Evolutionary conservation across 2,329 filamentous ascomycete species (phyloP).

Genomic region (Ceratocystiopsis sp.): DNA sequence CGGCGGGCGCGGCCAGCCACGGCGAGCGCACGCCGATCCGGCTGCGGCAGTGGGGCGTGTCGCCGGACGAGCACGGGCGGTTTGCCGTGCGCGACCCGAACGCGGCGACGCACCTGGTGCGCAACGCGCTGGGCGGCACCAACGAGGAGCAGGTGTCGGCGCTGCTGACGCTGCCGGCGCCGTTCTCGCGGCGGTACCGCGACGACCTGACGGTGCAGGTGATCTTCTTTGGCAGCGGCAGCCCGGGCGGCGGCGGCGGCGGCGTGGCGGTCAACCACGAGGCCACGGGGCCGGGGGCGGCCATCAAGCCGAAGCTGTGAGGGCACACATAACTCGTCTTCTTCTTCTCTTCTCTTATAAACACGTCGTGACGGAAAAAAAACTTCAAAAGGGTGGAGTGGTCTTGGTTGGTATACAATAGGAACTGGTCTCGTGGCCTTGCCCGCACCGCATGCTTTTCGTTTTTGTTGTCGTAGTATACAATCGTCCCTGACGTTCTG

Average conservation of each 20-base stretch:
- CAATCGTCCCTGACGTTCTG: too few species aligned
- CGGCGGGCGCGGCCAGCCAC: slow-evolving; percentile 26
- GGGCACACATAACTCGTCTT: too few species aligned
- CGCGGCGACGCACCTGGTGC: slow-evolving; percentile 83
- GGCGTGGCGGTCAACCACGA: slow-evolving; percentile 73
- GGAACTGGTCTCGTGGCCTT: too few species aligned
- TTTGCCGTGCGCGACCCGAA: slow-evolving; percentile 94
- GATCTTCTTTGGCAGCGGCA: slow-evolving; percentile 85
- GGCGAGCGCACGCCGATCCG: slow-evolving; percentile 81
- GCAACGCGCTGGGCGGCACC: slow-evolving; percentile 85
- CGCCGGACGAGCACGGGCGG: slow-evolving; percentile 53
- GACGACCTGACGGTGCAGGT: slow-evolving; percentile 96
- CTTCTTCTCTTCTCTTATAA: too few species aligned
- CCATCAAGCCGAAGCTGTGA: slow-evolving; percentile 18
- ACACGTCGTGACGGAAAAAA: too few species aligned
- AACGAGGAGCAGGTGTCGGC: slow-evolving; percentile 90
- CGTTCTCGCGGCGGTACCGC: slow-evolving; percentile 79
- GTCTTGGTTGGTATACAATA: too few species aligned
- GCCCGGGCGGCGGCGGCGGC: slow-evolving; percentile 59
- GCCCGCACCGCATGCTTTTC: too few species aligned
- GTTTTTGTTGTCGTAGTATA: too few species aligned
- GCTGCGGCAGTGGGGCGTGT: slow-evolving; percentile 77
- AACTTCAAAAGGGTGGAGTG: too few species aligned
- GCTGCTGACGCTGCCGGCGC: slow-evolving; percentile 75
- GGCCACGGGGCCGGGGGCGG: slow-evolving; percentile 45